Base-by-base conservation (phyloP, 768 basidiomycete genomes). In the Goffeauzyma gilvescens region DNA sequence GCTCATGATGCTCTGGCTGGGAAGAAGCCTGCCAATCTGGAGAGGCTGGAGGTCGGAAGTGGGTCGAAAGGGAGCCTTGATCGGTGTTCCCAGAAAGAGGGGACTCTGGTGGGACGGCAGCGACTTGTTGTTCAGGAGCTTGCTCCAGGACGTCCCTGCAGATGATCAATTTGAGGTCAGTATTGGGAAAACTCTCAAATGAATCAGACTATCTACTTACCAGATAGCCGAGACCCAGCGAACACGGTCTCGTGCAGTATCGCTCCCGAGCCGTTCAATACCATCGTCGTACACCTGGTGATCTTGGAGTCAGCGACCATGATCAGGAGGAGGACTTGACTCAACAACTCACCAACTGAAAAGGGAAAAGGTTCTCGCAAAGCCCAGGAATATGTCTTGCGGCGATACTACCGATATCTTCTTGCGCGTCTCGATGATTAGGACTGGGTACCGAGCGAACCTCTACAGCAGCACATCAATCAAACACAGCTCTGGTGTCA, bases 181-280 rank as follows among this genome's bases (percentile, higher is more conserved):
- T 39, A n/a, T n/a, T n/a, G n/a, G n/a, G n/a, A n/a, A n/a, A n/a
- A n/a, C n/a, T n/a, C n/a, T n/a, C n/a, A n/a, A 14, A 49, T 31
- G 48, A 44, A 6, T 17, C 13, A 13, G 37, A 27, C n/a, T 31
- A 52, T 48, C 21, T 1, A 67, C 75, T 36, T 55, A 85, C 87
- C 82, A 86, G 42, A 93, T 72, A 4, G 83, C 74, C 54, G 81
- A 81, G 10, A 89, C 84, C 87, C 87, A 93, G 61, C 79, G 75
- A 39, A 84, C 78, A 51, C 86, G 70, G 59, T 87, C 81, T 45
- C 80, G 62, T 6, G 85, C 71, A 50, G 81, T 86, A 57, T 89
- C 86, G n/a, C 82, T 78, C 5, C 78, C 86, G 20, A 93, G 59
- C 6, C 87, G 66, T 59, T 93, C 87, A 1, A 86, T 76, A 1